Conservation (phyloP, 805 yeast genomes). For the Monosporozyma solicola region DNA sequence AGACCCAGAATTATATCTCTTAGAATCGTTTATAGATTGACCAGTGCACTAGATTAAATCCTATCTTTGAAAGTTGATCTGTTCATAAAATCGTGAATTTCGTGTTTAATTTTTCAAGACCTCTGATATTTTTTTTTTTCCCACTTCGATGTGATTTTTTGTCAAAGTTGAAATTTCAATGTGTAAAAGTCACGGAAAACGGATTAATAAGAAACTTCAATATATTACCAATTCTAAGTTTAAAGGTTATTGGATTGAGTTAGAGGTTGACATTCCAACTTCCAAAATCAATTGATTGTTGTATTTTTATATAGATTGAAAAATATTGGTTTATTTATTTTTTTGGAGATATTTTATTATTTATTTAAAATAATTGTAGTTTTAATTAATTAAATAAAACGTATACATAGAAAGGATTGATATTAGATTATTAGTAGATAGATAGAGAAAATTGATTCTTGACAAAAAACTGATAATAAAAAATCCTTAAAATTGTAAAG, state of each 20-base stretch:
- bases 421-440: background rate
- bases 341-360: slow-evolving; percentile 1
- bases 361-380: background rate
- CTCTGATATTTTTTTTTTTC: background rate
- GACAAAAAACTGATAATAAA: background rate
- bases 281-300: background rate
- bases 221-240: background rate
- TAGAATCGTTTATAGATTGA: no score
- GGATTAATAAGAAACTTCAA: background rate
- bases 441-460: background rate
- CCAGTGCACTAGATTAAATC: no score
- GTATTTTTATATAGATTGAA: no score
- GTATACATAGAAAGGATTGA: slow-evolving; percentile 1
- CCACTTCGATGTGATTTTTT: no score
- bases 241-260: no score
- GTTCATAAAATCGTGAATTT: background rate
- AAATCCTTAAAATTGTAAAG: slow-evolving; percentile 84
- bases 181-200: background rate
- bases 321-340: background rate
- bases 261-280: no score
- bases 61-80: background rate
- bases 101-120: background rate
- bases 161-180: no score
- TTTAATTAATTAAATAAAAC: background rate
- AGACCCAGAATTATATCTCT: no score